phyloP scores from a whole-genome alignment of 345 rosid species.

The Eucalyptus decipiens region DNA sequence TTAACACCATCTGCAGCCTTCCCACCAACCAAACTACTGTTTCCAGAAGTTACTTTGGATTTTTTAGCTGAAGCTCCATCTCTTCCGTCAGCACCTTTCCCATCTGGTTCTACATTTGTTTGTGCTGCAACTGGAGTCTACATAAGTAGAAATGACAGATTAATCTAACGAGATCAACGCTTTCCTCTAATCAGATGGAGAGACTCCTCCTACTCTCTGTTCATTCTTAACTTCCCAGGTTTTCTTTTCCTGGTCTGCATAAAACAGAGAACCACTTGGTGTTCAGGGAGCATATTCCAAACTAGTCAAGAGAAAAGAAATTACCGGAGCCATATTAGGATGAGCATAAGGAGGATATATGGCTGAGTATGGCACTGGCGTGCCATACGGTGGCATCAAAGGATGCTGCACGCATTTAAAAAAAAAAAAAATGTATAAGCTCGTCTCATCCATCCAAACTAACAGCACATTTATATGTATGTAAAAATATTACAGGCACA shows the following conservation, averaged over 20 bases:
- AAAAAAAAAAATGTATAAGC: neutral
- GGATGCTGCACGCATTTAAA: constrained; percentile 54
- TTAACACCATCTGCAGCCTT: constrained; percentile 54
- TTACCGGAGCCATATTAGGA: constrained; percentile 75
- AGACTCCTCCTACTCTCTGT: neutral
- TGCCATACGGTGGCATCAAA: constrained; percentile 80
- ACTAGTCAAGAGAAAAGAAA: neutral
- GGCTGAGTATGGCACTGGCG: constrained; percentile 88
- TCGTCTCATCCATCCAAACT: neutral
- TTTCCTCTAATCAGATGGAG: neutral
- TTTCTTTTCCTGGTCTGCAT: neutral
- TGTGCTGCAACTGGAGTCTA: constrained; percentile 52
- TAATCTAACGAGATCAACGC: neutral
- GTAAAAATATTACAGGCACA: neutral
- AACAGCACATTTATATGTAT: neutral
- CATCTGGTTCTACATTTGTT: constrained; percentile 27
- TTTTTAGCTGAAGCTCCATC: constrained; percentile 56
- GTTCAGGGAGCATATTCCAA: neutral
- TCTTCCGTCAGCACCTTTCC: constrained; percentile 36
- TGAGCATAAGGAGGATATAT: constrained; percentile 93
- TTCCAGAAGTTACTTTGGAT: constrained; percentile 40
- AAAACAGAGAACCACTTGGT: neutral
- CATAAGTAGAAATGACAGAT: neutral
- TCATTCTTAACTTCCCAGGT: neutral
- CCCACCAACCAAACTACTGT: constrained; percentile 6